Base-by-base conservation (phyloP, 2,329 filamentous ascomycete genomes). In the Penicillium sp. region DNA sequence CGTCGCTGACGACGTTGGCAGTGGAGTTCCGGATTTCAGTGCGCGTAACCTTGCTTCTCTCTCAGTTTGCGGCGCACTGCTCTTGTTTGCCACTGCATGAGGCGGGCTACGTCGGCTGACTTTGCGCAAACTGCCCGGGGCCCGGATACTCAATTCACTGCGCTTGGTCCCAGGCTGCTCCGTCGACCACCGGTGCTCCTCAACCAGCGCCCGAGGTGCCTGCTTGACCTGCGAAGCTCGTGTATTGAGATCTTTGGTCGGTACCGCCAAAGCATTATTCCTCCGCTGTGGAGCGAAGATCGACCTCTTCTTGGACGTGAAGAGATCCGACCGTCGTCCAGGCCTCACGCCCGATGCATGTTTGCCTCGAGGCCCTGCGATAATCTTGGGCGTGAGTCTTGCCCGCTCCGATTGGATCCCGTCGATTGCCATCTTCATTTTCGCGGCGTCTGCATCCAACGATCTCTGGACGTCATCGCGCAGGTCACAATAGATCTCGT, bases 401-500 rank as follows among this genome's bases (percentile, higher is more conserved):
- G 74, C 71, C 47, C 77, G 77, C 44, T 77, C 68, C 41, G 76
- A 67, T 52, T 74, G 72, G 44, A 83, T 70, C 10, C 72, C 75
- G 10, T 73, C 71, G 30, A 83, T 66, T 28, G 75, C 73, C 31
- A 69, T 70, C 51, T 70, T 75, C 39, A 87, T 68, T 36, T 69
- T 70, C 42, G 71, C 73, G 41, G 77, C 73, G 48, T 82, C 80
- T 14, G 70, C 68, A 3, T 71, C 69, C 6, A 82, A 71, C 35
- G 76, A 71, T 35, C 72, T 66, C 22, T 76, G 68, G 25, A 79
- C 74, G 45, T 81, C 70, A 28, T 69, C 70, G 47, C 77, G 73
- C 56, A 89, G 81, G 46, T 79, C 78, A 47, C 74, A 69, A 66
- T 93, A 95, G 10, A 93, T 73, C 38, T 82, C 79, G 58, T 82